phyloP scores from a whole-genome alignment of 768 basidiomycete species.

The Kwoniella shandongensis region DNA sequence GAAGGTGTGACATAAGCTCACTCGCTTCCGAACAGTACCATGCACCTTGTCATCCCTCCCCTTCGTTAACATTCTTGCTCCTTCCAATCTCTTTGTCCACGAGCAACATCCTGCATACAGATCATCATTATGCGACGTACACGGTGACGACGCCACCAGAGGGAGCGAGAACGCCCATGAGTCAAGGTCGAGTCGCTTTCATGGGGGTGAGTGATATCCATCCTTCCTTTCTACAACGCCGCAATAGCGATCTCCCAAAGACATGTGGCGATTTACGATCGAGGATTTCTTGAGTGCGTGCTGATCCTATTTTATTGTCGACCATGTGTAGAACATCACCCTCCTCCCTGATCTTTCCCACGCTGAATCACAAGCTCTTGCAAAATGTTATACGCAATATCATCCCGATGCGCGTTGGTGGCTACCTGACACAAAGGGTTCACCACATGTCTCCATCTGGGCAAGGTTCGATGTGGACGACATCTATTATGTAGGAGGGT shows the following conservation, averaged over 20 bases:
- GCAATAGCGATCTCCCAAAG: too few species aligned
- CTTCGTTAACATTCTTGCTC: constrained; percentile 46
- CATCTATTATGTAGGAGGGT: constrained; percentile 52
- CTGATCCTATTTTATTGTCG: not conserved
- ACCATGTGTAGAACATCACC: constrained; percentile 42
- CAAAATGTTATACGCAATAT: constrained; percentile 36
- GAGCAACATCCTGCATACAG: constrained; percentile 38
- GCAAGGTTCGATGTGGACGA: constrained; percentile 43
- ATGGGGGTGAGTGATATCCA: constrained; percentile 47
- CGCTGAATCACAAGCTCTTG: constrained; percentile 19
- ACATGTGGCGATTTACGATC: not conserved
- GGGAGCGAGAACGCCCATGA: constrained; percentile 34
- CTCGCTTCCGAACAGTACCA: too few species aligned
- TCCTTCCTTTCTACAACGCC: too few species aligned
- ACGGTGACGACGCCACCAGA: constrained; percentile 38
- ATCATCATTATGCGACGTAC: constrained; percentile 39
- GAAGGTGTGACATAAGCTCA: too few species aligned
- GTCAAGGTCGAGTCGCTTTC: constrained; percentile 46
- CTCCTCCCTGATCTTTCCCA: constrained; percentile 27
- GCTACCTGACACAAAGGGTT: constrained; percentile 31
- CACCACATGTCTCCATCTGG: constrained; percentile 38
- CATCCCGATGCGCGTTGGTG: constrained; percentile 47
- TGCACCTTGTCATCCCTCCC: constrained; percentile 47
- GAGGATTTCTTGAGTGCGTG: not conserved
- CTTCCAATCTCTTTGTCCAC: constrained; percentile 47